Evolutionary conservation across 345 rosid genomes (phyloP).

Genomic region (Eutrema heterophyllum): DNA sequence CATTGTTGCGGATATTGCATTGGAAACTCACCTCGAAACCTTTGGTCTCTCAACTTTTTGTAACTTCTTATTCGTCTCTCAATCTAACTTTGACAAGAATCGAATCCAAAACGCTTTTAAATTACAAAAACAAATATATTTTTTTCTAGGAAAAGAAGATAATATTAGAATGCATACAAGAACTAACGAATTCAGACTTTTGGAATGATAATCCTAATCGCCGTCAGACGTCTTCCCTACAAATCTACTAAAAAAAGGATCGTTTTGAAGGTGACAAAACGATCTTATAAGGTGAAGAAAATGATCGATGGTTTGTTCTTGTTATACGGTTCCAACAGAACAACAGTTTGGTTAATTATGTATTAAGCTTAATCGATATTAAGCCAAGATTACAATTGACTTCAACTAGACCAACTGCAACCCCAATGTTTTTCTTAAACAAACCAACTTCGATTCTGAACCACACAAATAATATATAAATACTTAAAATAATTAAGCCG

Average conservation of each 20-base stretch:
- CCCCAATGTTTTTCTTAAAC: not conserved
- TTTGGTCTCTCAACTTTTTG: not conserved
- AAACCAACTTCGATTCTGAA: not conserved
- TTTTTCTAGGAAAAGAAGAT: not conserved
- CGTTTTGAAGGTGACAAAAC: not conserved
- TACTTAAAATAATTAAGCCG: not conserved
- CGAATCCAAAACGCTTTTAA: not conserved
- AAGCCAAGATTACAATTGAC: not conserved
- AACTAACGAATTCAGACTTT: not conserved
- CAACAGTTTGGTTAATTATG: not conserved
- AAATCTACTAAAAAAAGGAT: not conserved
- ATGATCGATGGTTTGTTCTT: not conserved
- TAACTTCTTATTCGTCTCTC: not conserved
- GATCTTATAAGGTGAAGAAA: not conserved
- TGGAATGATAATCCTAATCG: not conserved
- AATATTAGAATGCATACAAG: not conserved
- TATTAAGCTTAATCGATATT: not conserved
- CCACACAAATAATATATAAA: not conserved
- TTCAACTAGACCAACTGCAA: no score
- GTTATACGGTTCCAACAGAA: not conserved
- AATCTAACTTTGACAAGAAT: not conserved
- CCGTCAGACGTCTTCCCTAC: not conserved
- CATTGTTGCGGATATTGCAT: not conserved
- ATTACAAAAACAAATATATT: not conserved
- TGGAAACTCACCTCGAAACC: not conserved